These are phyloP conservation scores for Backusella sp. DNA, from an alignment of 192 early-diverging fungal genomes.

Conservation along the genomic window DNA sequence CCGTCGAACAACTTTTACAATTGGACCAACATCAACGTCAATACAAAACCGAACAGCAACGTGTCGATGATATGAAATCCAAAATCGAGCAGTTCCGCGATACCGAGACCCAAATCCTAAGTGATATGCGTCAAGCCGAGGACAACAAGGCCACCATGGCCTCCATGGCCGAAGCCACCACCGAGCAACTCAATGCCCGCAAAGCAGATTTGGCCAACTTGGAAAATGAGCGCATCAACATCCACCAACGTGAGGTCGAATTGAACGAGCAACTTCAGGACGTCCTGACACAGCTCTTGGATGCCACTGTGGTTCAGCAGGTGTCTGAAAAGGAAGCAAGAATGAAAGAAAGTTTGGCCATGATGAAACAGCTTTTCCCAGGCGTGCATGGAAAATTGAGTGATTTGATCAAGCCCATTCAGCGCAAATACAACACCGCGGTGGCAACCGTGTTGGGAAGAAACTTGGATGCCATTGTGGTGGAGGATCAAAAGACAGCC, in stretches of 20 bases:
- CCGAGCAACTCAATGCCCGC: constrained; percentile 11
- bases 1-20: constrained; percentile 67
- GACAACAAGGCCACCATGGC: constrained; percentile 31
- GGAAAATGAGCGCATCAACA: constrained; percentile 58
- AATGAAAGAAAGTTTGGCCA: constrained; percentile 74
- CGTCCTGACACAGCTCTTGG: constrained; percentile 71
- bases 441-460: constrained; percentile 86
- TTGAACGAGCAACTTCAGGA: constrained; percentile 85
- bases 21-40: constrained; percentile 68
- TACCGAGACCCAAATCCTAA: constrained; percentile 46
- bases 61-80: constrained; percentile 58
- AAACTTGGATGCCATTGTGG: constrained; percentile 93
- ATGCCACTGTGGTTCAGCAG: constrained; percentile 79
- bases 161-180: not conserved
- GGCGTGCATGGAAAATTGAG: constrained; percentile 85
- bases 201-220: constrained; percentile 57
- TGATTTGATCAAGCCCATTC: constrained; percentile 91
- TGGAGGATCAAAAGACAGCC: constrained; percentile 88
- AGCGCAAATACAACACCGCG: constrained; percentile 87
- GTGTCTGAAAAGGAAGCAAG: constrained; percentile 80
- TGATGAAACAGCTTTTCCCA: constrained; percentile 82
- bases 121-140: constrained; percentile 41
- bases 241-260: constrained; percentile 59
- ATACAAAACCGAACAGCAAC: constrained; percentile 61
- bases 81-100: constrained; percentile 47